Conservation (phyloP, 768 basidiomycete genomes). For the Kwoniella botswanensis region DNA sequence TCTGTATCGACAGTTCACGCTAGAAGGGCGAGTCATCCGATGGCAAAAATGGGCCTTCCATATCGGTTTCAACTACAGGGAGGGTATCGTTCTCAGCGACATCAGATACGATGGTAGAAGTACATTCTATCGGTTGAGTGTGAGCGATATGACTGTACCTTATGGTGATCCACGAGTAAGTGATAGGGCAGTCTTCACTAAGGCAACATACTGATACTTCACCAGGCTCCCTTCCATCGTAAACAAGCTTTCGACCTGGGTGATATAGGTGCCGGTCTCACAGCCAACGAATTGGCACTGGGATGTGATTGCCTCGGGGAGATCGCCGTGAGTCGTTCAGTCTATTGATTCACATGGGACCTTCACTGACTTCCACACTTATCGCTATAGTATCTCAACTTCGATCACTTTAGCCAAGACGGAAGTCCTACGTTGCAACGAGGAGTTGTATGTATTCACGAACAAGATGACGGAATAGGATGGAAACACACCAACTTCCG, state of each 20-base stretch:
- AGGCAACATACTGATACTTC: not conserved
- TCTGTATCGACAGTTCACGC: too few relatives aligned
- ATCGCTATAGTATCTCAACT: constrained; percentile 37
- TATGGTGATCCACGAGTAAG: constrained; percentile 24
- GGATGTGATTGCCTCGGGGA: constrained; percentile 51
- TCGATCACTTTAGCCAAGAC: constrained; percentile 23
- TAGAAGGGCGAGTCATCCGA: constrained; percentile 74
- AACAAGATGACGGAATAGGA: constrained; percentile 53
- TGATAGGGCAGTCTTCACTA: not conserved
- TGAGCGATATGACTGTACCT: constrained; percentile 49
- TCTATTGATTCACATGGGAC: too few relatives aligned
- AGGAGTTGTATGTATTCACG: constrained; percentile 34
- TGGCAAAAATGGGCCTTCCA: constrained; percentile 93
- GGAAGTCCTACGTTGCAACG: constrained; percentile 18
- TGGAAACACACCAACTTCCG: constrained; percentile 56
- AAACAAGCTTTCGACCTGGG: constrained; percentile 53
- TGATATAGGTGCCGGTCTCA: constrained; percentile 38
- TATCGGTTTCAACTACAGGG: constrained; percentile 71
- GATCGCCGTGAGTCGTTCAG: constrained; percentile 14
- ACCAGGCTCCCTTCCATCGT: constrained; percentile 29
- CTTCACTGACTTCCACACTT: constrained; percentile 3
- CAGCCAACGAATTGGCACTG: constrained; percentile 40
- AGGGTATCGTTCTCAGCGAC: constrained; percentile 45
- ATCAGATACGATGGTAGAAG: constrained; percentile 43
- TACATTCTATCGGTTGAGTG: constrained; percentile 38